Evolutionary conservation across 805 yeast genomes (phyloP).

Genomic region (Suhomyces kilbournensis): DNA sequence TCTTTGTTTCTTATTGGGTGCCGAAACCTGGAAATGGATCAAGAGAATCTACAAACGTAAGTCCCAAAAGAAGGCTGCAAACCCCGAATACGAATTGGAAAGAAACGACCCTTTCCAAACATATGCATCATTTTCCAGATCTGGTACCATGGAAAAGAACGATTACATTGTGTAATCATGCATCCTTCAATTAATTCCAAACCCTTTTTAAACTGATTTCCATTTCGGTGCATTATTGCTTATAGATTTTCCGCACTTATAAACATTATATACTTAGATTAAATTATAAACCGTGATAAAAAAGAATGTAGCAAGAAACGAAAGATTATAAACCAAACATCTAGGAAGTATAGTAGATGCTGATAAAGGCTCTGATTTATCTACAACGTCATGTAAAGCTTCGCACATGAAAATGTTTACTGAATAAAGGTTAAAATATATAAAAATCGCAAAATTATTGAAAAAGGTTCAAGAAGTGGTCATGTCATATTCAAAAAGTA

Average conservation of each 20-base stretch:
- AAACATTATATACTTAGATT: neutral
- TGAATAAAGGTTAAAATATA: too few species aligned
- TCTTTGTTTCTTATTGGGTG: conserved; percentile 52
- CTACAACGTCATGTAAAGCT: too few species aligned
- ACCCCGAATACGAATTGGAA: conserved; percentile 65
- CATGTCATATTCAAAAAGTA: too few species aligned
- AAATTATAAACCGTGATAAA: too few species aligned
- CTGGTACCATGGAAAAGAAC: conserved; percentile 39
- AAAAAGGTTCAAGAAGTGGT: too few species aligned
- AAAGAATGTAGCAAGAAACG: too few species aligned
- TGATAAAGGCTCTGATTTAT: too few species aligned
- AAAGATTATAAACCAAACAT: too few species aligned
- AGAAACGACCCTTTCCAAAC: conserved; percentile 60
- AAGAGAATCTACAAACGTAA: conserved; percentile 57
- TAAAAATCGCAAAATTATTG: too few species aligned
- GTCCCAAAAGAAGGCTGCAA: conserved; percentile 32
- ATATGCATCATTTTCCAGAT: conserved; percentile 57
- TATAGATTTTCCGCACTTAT: neutral
- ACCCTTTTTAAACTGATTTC: neutral
- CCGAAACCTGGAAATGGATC: conserved; percentile 64
- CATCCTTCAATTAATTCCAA: neutral
- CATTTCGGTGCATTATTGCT: neutral
- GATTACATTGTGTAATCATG: conserved; percentile 1
- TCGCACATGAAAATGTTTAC: too few species aligned
- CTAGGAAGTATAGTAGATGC: too few species aligned